Evolutionary conservation across 129 eudicot species (phyloP).

Genomic region (Chrysanthemum seticuspe): DNA sequence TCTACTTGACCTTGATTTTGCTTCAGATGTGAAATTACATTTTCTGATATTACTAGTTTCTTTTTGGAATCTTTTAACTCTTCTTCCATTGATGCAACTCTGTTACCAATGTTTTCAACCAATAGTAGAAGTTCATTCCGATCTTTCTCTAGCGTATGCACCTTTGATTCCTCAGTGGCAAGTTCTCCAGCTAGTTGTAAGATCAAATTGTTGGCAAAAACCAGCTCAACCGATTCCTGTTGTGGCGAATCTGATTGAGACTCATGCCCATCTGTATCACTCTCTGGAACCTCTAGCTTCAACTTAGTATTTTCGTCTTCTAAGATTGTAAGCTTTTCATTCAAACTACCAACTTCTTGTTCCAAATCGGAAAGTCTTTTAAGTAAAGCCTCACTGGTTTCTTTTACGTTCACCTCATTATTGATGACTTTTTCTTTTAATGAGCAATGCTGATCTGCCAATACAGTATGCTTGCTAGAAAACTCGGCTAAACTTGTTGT

Average conservation of each 20-base stretch:
- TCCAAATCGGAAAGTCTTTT: constrained; percentile 37
- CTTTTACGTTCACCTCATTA: too few species aligned
- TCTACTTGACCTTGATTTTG: constrained; percentile 32
- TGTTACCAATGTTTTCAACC: constrained; percentile 25
- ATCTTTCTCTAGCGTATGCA: constrained; percentile 42
- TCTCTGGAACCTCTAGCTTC: constrained; percentile 13
- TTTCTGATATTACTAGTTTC: constrained; percentile 38
- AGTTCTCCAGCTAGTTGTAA: background rate
- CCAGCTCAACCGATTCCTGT: background rate
- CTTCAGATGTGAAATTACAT: constrained; percentile 31
- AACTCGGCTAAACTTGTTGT: constrained; percentile 45
- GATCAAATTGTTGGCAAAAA: constrained; percentile 11
- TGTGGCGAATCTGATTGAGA: too few species aligned
- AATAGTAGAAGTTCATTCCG: constrained; percentile 38
- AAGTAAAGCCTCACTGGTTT: too few species aligned
- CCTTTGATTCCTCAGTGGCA: constrained; percentile 48
- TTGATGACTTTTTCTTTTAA: too few species aligned
- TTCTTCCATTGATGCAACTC: constrained; percentile 17
- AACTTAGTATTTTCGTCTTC: constrained; percentile 34
- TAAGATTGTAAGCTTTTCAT: constrained; percentile 42
- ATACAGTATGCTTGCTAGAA: constrained; percentile 39
- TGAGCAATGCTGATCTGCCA: constrained; percentile 32
- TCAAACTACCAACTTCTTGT: constrained; percentile 39
- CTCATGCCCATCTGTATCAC: constrained; percentile 12
- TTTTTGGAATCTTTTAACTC: constrained; percentile 40